Evolutionary conservation across 2,329 filamentous ascomycete species (phyloP), one percentile per base, ranked within the genome.

Genomic region (Penicillium sp.): DNA sequence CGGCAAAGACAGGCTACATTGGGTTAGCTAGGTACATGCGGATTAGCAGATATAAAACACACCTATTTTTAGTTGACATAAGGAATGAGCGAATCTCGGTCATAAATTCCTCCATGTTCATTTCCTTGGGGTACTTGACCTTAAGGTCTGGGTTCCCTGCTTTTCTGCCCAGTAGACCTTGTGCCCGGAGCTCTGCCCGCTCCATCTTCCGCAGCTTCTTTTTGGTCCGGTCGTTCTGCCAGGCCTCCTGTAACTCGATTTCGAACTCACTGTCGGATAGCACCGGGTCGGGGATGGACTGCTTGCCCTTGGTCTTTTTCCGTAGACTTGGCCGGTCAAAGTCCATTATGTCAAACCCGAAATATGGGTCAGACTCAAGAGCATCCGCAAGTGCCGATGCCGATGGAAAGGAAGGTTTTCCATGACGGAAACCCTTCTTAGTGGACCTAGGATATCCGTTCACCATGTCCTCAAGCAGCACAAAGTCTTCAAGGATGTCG

Each of bases 291-390:
- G 81, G 72, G 50, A 81, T 77, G 44, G 78, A 79, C 59, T 83
- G 82, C 14, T 81, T 79, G 42, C 84, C 85, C 71, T 89, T 90
- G 61, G 82, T 78, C 66, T 85, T 87, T 59, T 81, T 85, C 53
- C 80, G 82, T 6, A 92, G 72, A 51, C 85, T 90, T 1, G 87
- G 85, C 26, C 86, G 81, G 16, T 89, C 83, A 75, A 89, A 90
- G 66, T 96, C 90, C 87, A 94, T 93, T 43, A 95, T 79, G 67
- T 96, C 91, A 61, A 96, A 87, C 9, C 85, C 89, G 58, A 88
- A 85, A 58, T 85, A 83, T 2, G 83, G 81, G 61, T 84, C 81
- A 59, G 77, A 73, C n/a, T 85, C 82, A 2, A 86, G 74, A 0
- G 80, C 78, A 67, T 85, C 83, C 3, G 82, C 83, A 63, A 86